A percentile compares a stretch with the other conserved stretches of the same genome.
These are phyloP conservation scores for Solanum corneliomulleri DNA, from an alignment of 257 asterid genomes.

Conservation along the genomic window DNA sequence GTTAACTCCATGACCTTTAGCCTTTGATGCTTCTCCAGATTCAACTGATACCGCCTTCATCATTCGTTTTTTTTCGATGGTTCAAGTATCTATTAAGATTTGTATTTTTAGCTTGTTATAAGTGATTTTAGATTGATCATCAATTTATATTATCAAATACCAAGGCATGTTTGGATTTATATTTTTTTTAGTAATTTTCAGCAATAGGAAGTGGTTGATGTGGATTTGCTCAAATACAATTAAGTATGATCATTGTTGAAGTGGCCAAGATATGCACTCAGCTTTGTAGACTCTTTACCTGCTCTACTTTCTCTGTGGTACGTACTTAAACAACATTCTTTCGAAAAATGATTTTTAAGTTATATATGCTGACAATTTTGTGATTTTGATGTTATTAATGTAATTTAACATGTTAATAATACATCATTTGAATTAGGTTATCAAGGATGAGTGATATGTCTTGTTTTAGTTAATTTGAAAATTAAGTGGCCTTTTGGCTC, in stretches of 20 bases:
- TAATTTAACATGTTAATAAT: neutral
- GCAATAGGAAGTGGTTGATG: neutral
- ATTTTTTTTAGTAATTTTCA: neutral
- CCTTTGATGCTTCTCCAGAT: constrained; percentile 6
- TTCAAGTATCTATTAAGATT: neutral
- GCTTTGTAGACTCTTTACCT: neutral
- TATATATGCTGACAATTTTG: neutral
- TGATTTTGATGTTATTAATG: neutral
- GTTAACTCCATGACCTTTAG: neutral
- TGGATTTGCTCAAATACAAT: neutral
- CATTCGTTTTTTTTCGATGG: neutral
- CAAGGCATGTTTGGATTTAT: neutral
- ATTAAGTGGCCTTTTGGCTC: neutral
- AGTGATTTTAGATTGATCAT: neutral
- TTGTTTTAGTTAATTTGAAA: neutral
- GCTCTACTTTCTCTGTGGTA: neutral
- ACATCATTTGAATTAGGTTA: neutral
- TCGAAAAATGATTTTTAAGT: neutral
- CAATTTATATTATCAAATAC: neutral
- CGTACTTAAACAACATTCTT: neutral
- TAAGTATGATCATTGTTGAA: neutral
- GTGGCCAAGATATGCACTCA: neutral
- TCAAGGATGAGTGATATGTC: neutral
- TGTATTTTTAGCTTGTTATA: neutral
- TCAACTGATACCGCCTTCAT: neutral